Evolutionary conservation across 2,329 filamentous ascomycete genomes (phyloP).

Genomic region (Pyrenophora seminiperda): DNA sequence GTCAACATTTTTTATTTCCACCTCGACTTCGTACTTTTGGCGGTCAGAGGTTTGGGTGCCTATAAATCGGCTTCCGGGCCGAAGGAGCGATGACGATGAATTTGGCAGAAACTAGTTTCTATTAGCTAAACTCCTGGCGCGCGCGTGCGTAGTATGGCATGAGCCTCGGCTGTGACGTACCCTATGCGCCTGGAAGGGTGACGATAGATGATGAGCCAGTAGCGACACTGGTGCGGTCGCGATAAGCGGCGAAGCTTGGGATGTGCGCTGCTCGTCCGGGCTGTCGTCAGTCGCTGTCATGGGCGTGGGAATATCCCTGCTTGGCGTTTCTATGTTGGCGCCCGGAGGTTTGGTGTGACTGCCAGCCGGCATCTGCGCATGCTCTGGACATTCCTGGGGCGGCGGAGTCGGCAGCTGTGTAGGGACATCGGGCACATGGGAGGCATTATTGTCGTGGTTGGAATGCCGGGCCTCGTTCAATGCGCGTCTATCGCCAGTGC

Average conservation of each 20-base stretch:
- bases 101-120: slow-evolving; percentile 68
- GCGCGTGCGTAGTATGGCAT: slow-evolving; percentile 2
- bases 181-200: slow-evolving; percentile 43
- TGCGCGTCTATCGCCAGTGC: slow-evolving; percentile 34
- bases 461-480: slow-evolving; percentile 36
- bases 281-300: slow-evolving; percentile 45
- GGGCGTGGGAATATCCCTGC: slow-evolving; percentile 47
- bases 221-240: slow-evolving; percentile 32
- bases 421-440: slow-evolving; percentile 21
- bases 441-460: slow-evolving; percentile 22
- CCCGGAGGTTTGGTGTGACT: slow-evolving; percentile 38
- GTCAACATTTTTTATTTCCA: slow-evolving; percentile 96
- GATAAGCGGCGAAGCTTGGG: slow-evolving; percentile 43
- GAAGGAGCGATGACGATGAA: slow-evolving; percentile 83
- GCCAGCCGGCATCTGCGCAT: slow-evolving; percentile 23
- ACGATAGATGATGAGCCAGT: slow-evolving; percentile 33
- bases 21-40: slow-evolving; percentile 92
- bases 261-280: slow-evolving; percentile 42
- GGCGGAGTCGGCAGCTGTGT: slow-evolving; percentile 46
- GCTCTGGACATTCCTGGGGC: slow-evolving; percentile 34
- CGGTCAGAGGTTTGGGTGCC: slow-evolving; percentile 93
- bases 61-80: slow-evolving; percentile 83
- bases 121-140: slow-evolving; percentile 25
- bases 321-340: slow-evolving; percentile 41
- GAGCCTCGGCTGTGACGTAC: slow-evolving; percentile 29